Percentiles rank a stretch among this genome's conserved stretches.
Conservation (phyloP, 805 yeast species). For the Starmerella vitae region DNA sequence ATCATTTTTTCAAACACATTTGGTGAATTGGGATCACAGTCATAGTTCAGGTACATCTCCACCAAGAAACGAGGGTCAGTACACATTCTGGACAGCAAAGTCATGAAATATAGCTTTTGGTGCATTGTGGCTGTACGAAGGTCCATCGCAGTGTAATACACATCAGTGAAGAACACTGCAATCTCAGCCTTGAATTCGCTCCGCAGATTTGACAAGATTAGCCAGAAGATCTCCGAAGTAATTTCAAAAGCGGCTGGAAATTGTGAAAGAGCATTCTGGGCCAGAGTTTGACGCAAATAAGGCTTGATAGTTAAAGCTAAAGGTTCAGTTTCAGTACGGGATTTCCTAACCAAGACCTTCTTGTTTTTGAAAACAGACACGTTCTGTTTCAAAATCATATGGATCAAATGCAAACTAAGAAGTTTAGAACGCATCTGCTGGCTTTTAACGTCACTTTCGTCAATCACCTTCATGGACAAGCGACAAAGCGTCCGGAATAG, state of each 20-base stretch:
- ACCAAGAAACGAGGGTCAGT: slow-evolving; percentile 81
- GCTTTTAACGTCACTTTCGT: slow-evolving; percentile 56
- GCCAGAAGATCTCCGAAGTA: slow-evolving; percentile 86
- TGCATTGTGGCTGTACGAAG: slow-evolving; percentile 83
- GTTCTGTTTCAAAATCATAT: slow-evolving; percentile 72
- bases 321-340: slow-evolving; percentile 28
- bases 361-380: slow-evolving; percentile 57
- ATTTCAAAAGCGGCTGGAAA: slow-evolving; percentile 85
- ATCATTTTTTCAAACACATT: slow-evolving; percentile 75
- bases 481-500: slow-evolving; percentile 92
- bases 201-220: slow-evolving; percentile 67
- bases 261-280: slow-evolving; percentile 87
- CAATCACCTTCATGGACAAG: slow-evolving; percentile 72
- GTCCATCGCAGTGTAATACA: slow-evolving; percentile 87
- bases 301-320: slow-evolving; percentile 72
- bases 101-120: slow-evolving; percentile 76
- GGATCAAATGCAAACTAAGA: slow-evolving; percentile 74
- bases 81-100: slow-evolving; percentile 68
- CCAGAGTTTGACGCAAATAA: slow-evolving; percentile 65
- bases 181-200: slow-evolving; percentile 83
- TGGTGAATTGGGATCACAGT: slow-evolving; percentile 64
- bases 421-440: slow-evolving; percentile 87
- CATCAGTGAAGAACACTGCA: slow-evolving; percentile 84
- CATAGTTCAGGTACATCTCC: slow-evolving; percentile 88
- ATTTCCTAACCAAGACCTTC: slow-evolving; percentile 20